Conservation (phyloP, 768 basidiomycete species). For the Kwoniella pini region DNA sequence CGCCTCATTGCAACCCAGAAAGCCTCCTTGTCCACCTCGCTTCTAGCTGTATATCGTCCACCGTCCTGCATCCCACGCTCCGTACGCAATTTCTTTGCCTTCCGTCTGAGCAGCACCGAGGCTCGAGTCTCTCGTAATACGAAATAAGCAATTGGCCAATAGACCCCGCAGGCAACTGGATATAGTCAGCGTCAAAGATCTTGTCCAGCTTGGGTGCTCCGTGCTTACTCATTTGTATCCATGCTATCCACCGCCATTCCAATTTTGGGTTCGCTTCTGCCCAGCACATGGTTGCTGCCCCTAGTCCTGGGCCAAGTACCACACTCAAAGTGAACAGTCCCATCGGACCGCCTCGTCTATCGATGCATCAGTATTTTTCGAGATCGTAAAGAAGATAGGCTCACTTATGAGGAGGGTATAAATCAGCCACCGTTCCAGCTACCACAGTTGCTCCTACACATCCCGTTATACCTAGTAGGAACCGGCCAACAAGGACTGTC, state of each 20-base stretch:
- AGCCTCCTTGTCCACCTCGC: conserved; percentile 40
- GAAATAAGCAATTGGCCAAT: conserved; percentile 60
- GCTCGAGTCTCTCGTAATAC: conserved; percentile 71
- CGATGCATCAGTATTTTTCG: background rate
- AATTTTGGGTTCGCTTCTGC: conserved; percentile 64
- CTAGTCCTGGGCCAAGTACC: conserved; percentile 65
- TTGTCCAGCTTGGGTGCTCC: too few relatives aligned
- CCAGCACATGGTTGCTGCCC: conserved; percentile 63
- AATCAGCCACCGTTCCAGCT: conserved; percentile 55
- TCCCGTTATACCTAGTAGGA: conserved; percentile 52
- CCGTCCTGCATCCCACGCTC: conserved; percentile 62
- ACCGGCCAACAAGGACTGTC: conserved; percentile 52
- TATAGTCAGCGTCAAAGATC: too few relatives aligned
- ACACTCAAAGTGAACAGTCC: conserved; percentile 67
- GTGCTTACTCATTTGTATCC: conserved; percentile 64
- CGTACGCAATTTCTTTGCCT: conserved; percentile 67
- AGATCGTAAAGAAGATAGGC: background rate
- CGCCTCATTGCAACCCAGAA: conserved; percentile 62
- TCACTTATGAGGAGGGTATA: conserved; percentile 42
- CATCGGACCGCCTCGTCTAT: conserved; percentile 76
- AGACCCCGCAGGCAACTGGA: conserved; percentile 59
- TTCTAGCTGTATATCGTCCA: conserved; percentile 41
- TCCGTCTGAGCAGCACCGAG: conserved; percentile 67
- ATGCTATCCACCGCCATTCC: conserved; percentile 81
- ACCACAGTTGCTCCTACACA: conserved; percentile 54